Percentiles rank a stretch among this genome's conserved stretches.
These are phyloP conservation scores for Pseudohyphozyma bogoriensis DNA, from an alignment of 768 basidiomycete species.

Conservation along the genomic window DNA sequence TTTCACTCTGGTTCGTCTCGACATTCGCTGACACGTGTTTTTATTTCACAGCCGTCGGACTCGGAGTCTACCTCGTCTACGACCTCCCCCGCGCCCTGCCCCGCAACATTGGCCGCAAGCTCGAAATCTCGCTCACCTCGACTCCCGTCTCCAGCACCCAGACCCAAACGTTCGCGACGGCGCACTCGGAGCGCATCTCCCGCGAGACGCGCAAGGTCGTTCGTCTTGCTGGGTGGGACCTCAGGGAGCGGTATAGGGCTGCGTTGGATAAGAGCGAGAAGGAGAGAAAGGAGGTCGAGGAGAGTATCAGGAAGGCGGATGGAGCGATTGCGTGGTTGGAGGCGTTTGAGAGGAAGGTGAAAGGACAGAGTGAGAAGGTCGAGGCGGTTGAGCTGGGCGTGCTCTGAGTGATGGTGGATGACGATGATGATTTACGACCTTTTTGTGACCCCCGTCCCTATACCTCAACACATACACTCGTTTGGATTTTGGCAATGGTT, in stretches of 20 bases:
- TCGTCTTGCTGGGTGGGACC: slow-evolving; percentile 78
- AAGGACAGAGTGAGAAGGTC: slow-evolving; percentile 15
- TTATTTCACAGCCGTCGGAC: slow-evolving; percentile 46
- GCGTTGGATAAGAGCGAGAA: slow-evolving; percentile 68
- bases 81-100: slow-evolving; percentile 85
- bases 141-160: not conserved
- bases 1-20: not conserved
- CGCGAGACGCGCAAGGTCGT: slow-evolving; percentile 89
- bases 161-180: slow-evolving; percentile 12
- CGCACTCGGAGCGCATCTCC: slow-evolving; percentile 58
- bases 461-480: too few relatives aligned
- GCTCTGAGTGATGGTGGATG: too few relatives aligned
- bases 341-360: slow-evolving; percentile 23
- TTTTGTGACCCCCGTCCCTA: too few relatives aligned
- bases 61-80: slow-evolving; percentile 67
- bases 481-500: too few relatives aligned
- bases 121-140: slow-evolving; percentile 51
- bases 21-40: not conserved
- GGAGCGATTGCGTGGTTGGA: slow-evolving; percentile 66
- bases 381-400: slow-evolving; percentile 6
- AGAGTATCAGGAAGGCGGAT: slow-evolving; percentile 54
- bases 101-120: slow-evolving; percentile 73
- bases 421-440: too few relatives aligned
- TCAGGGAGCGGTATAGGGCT: slow-evolving; percentile 65
- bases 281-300: slow-evolving; percentile 50